Base-by-base conservation (phyloP, 2,329 filamentous ascomycete genomes). In the Plectosphaerella sp. region DNA sequence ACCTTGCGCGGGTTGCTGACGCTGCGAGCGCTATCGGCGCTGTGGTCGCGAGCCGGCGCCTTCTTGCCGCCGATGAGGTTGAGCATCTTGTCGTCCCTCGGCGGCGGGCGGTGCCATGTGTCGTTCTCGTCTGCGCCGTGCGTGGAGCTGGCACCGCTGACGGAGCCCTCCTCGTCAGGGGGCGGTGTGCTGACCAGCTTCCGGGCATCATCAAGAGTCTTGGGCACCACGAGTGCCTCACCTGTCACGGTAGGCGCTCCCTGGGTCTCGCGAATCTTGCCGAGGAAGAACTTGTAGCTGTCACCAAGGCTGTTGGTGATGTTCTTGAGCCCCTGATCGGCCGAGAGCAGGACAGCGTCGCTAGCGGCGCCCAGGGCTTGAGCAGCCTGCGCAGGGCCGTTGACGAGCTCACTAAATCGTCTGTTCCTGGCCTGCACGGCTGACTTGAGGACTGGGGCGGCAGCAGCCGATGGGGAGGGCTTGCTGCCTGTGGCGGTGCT, bases 261-360 rank as follows among this genome's bases (percentile, higher is more conserved):
- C 64, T 83, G 72, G 60, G 84, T 77, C 66, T 96, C 91, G 56
- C 88, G 90, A 18, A 97, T 77, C 59, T 91, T 89, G 15, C 93
- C 93, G 51, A 99, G 84, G 22, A 99, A 74, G 66, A 97, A 96
- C 54, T 91, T 94, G 72, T 97, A 95, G 65, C 91, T 97, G 62
- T 90, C 91, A 54, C 93, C 92, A 4, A 97, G 75, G 47, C 91
- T 95, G 63, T 82, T 92, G 56, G 93, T 89, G 59, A 99, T 96
- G 36, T 86, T 95, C 64, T 97, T 96, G 57, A 97, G 77, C 1
- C 92, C 83, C 66, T 96, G 91, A 63, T 99, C 94, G 11, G 94
- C 94, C 1, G 91, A 92, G 59, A 82, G 91, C 54, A 96, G 82
- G 24, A 96, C 84, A 2, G 89, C 88, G 66, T 96, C 93, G 54